Base-by-base conservation (phyloP, 1,284 basidiomycete species). In the Ustilago loliicola region DNA sequence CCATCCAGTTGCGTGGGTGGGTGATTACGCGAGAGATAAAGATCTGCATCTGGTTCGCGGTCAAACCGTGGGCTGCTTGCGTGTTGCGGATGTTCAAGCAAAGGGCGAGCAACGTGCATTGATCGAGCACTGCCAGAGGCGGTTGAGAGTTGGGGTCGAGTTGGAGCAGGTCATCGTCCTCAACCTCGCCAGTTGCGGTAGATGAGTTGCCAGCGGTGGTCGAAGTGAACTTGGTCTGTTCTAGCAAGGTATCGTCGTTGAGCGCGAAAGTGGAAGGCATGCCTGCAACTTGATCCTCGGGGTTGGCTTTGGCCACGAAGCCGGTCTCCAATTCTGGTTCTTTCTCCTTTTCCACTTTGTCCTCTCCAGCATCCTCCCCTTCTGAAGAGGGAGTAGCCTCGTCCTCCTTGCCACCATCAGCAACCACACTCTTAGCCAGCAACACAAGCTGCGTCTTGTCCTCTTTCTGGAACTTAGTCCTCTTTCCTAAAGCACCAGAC, bases 221-320 rank as follows among this genome's bases (percentile, higher is more conserved):
- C 15, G 71, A 62, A 9, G 94, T 94, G 86, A 95, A 99, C 82
- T 93, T 90, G 3, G 96, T 99, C 82, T 93, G 91, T 87, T 99
- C 97, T 50, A 99, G 90, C 11, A 99, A 89, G 0, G 95, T 98
- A 87, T 99, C 97, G 87, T 99, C 97, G 87, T 99, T 97, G 61
- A 99, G 90, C 2, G 89, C 88, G 32, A 97, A 88, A 1, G 92
- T 92, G 84, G 94, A 91, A 13, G 96, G 97, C 55, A 86, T 72
- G 77, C 87, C 83, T 10, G 82, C 71, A 27, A 80, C 73, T 55
- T 80, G 77, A 38, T 77, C 75, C 15, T 53, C 66, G 13, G 76
- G 66, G 53, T 80, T 79, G 21, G 79, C 75, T 3, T 81, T 70
- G 19, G 77, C 53, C 15, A 77, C 72, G 69, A 79, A 84, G 36